Percentiles rank a stretch among this genome's conserved stretches.
Conservation (phyloP, 2,329 filamentous ascomycete species). For the Endothia cerciana region DNA sequence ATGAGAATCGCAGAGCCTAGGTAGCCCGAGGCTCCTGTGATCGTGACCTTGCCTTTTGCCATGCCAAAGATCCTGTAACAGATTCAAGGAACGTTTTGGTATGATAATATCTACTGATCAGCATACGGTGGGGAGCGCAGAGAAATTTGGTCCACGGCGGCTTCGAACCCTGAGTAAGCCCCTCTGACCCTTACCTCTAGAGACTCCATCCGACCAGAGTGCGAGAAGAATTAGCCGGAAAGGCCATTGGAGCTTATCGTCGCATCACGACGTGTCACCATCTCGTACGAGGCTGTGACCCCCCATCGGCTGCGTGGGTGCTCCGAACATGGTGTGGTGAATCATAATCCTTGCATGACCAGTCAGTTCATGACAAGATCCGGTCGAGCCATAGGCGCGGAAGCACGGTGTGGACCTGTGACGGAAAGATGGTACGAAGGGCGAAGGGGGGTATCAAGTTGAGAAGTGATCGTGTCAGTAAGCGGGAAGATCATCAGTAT, state of each 20-base stretch:
- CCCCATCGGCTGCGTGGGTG: not conserved
- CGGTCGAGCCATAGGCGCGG: not conserved
- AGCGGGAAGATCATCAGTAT: not conserved
- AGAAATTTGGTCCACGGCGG: not conserved
- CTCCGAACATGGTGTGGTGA: not conserved
- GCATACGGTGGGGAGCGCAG: not conserved
- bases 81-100: not conserved
- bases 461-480: not conserved
- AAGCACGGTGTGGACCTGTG: not conserved
- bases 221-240: not conserved
- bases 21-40: conserved; percentile 35
- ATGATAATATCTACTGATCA: not conserved
- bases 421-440: not conserved
- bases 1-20: conserved; percentile 33
- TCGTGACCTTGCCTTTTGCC: conserved; percentile 29
- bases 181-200: not conserved
- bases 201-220: not conserved
- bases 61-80: not conserved
- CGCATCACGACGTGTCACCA: not conserved
- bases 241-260: not conserved
- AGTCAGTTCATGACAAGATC: not conserved
- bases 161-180: not conserved
- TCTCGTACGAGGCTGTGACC: not conserved
- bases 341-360: not conserved
- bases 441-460: not conserved